Conservation (phyloP, 2,329 filamentous ascomycete species). For the Amauroascus niger region DNA sequence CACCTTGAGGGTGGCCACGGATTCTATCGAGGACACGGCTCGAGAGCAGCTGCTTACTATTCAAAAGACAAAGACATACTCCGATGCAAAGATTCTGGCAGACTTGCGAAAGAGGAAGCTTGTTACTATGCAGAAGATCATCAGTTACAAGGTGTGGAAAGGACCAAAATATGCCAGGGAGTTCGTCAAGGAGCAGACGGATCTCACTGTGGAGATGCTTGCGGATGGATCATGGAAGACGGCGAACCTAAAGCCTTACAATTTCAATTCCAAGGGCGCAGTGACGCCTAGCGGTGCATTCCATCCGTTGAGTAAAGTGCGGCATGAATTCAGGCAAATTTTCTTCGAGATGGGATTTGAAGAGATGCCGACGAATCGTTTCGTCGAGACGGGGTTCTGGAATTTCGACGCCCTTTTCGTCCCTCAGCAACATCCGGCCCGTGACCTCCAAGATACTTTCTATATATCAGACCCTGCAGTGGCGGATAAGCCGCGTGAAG, state of each 20-base stretch:
- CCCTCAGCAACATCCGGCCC: slow-evolving; percentile 92
- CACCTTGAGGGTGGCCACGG: slow-evolving; percentile 46
- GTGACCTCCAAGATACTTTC: slow-evolving; percentile 96
- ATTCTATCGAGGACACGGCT: slow-evolving; percentile 72
- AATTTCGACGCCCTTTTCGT: slow-evolving; percentile 97
- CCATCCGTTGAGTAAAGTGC: slow-evolving; percentile 74
- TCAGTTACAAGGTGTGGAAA: slow-evolving; percentile 74
- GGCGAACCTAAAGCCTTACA: slow-evolving; percentile 75
- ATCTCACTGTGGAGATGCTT: slow-evolving; percentile 90
- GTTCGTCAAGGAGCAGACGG: slow-evolving; percentile 86
- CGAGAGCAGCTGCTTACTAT: slow-evolving; percentile 65
- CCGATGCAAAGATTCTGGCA: slow-evolving; percentile 63
- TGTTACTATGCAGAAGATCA: slow-evolving; percentile 69
- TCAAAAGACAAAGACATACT: slow-evolving; percentile 56
- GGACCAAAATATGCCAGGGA: slow-evolving; percentile 80
- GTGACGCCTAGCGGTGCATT: slow-evolving; percentile 41
- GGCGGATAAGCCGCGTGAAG: slow-evolving; percentile 57
- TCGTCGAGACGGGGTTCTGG: slow-evolving; percentile 96
- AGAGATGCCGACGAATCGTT: slow-evolving; percentile 92
- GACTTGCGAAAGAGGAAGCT: slow-evolving; percentile 92
- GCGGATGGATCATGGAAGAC: slow-evolving; percentile 81
- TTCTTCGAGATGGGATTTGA: slow-evolving; percentile 99
- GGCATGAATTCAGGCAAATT: slow-evolving; percentile 89
- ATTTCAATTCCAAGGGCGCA: slow-evolving; percentile 60
- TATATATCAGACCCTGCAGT: slow-evolving; percentile 83